Evolutionary conservation across 257 asterid genomes (phyloP).

Genomic region (Solanum pennellii): DNA sequence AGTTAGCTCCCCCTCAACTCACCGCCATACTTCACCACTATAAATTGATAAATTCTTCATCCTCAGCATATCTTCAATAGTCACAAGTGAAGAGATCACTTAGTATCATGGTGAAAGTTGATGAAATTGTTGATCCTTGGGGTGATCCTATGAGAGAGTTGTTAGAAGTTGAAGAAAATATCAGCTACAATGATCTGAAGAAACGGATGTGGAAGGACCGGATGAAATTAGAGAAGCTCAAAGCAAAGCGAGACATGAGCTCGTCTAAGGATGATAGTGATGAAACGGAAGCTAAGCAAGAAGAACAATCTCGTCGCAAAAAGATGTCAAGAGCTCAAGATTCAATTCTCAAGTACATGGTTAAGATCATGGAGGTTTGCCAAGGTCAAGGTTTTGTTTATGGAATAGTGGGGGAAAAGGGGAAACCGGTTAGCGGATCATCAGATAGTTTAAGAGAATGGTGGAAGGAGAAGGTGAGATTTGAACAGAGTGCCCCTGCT

Average conservation of each 20-base stretch:
- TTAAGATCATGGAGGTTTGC: slow-evolving; percentile 42
- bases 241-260: slow-evolving; percentile 16
- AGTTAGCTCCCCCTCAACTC: background rate
- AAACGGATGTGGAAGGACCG: slow-evolving; percentile 46
- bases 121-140: background rate
- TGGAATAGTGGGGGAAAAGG: slow-evolving; percentile 14
- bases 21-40: background rate
- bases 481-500: slow-evolving; percentile 46
- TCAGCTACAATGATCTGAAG: slow-evolving; percentile 20
- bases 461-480: slow-evolving; percentile 60
- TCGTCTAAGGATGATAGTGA: slow-evolving; percentile 5
- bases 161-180: background rate
- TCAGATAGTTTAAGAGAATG: slow-evolving; percentile 47
- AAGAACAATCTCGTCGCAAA: slow-evolving; percentile 34
- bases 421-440: slow-evolving; percentile 42
- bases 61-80: background rate
- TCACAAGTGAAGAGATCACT: background rate
- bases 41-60: background rate
- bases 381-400: slow-evolving; percentile 28
- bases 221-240: slow-evolving; percentile 30
- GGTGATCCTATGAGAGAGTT: background rate
- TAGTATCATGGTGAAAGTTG: background rate
- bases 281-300: slow-evolving; percentile 8
- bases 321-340: slow-evolving; percentile 46
- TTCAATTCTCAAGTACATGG: slow-evolving; percentile 44